A percentile compares a stretch with the other conserved stretches of the same genome.
phyloP scores from a whole-genome alignment of 371 early-diverging fungal genomes.

The Mucor indicus region DNA sequence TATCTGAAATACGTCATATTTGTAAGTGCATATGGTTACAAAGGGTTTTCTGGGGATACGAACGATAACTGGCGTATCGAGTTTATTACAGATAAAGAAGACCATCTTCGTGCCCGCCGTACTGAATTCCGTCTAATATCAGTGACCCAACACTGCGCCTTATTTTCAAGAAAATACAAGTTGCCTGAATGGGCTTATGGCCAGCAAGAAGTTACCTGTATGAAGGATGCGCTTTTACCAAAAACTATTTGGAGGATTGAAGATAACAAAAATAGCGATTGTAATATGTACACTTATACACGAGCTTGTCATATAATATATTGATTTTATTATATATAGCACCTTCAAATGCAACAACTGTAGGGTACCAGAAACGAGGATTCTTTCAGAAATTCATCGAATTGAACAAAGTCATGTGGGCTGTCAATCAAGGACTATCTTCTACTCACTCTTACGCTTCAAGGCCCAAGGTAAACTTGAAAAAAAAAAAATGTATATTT shows the following conservation, averaged over 20 bases:
- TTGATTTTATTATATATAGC: slow-evolving; percentile 20
- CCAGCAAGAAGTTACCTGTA: slow-evolving; percentile 92
- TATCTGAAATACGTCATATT: neutral
- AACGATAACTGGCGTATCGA: slow-evolving; percentile 75
- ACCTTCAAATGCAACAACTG: slow-evolving; percentile 29
- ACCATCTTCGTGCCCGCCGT: slow-evolving; percentile 57
- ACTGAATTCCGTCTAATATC: slow-evolving; percentile 72
- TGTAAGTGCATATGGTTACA: slow-evolving; percentile 54
- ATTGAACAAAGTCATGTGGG: slow-evolving; percentile 81
- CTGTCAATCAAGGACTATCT: slow-evolving; percentile 79
- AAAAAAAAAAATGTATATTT: neutral
- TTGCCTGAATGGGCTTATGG: slow-evolving; percentile 96
- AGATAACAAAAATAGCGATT: slow-evolving; percentile 31
- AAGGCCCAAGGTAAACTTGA: slow-evolving; percentile 47
- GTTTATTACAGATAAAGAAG: slow-evolving; percentile 48
- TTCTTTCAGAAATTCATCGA: slow-evolving; percentile 85
- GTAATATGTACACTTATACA: slow-evolving; percentile 29
- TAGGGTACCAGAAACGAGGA: slow-evolving; percentile 44
- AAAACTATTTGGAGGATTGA: slow-evolving; percentile 69
- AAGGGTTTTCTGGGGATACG: slow-evolving; percentile 35
- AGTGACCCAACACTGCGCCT: slow-evolving; percentile 65
- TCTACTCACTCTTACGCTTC: slow-evolving; percentile 90
- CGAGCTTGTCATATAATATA: neutral
- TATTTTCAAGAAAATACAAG: slow-evolving; percentile 79
- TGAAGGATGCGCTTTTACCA: slow-evolving; percentile 55